A percentile compares a stretch with the other conserved stretches of the same genome.
phyloP scores from a whole-genome alignment of 192 early-diverging fungal genomes.

The Coemansia sp. region DNA sequence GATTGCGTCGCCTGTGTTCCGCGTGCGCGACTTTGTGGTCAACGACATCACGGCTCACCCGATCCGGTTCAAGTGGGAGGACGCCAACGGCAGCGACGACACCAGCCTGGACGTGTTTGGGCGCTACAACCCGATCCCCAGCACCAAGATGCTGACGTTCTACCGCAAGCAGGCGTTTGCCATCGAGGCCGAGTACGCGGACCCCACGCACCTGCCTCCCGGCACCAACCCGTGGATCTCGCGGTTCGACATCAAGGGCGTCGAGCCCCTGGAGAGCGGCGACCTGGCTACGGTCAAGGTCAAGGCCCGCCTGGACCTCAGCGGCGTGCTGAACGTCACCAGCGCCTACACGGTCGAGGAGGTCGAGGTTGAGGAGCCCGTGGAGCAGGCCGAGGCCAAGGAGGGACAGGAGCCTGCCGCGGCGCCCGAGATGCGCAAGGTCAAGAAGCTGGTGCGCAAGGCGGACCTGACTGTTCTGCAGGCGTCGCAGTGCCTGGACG shows the following conservation, averaged over 20 bases:
- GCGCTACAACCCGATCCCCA: conserved; percentile 84
- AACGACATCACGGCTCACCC: conserved; percentile 90
- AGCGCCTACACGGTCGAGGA: conserved; percentile 90
- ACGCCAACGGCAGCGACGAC: conserved; percentile 63
- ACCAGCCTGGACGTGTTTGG: conserved; percentile 87
- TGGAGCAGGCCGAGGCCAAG: conserved; percentile 60
- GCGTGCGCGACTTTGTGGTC: conserved; percentile 94
- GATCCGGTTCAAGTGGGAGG: conserved; percentile 89
- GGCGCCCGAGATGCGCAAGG: conserved; percentile 70
- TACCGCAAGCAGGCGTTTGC: conserved; percentile 84
- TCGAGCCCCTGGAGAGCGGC: conserved; percentile 63
- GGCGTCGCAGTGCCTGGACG: conserved; percentile 63
- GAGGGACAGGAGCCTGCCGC: conserved; percentile 61
- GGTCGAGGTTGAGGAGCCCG: conserved; percentile 78
- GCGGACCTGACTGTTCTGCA: conserved; percentile 77
- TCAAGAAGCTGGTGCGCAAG: conserved; percentile 92
- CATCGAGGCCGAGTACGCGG: conserved; percentile 79
- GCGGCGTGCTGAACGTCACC: conserved; percentile 81
- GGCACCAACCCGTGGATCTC: conserved; percentile 84
- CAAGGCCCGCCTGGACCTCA: conserved; percentile 87
- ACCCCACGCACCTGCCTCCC: conserved; percentile 69
- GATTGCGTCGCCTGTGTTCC: conserved; percentile 96
- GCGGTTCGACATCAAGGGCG: conserved; percentile 83
- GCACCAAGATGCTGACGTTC: conserved; percentile 92
- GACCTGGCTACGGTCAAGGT: conserved; percentile 86